Evolutionary conservation across 2,329 filamentous ascomycete species (phyloP), one percentile per base, ranked within the genome.

Genomic region (Lecanicillium sp.): DNA sequence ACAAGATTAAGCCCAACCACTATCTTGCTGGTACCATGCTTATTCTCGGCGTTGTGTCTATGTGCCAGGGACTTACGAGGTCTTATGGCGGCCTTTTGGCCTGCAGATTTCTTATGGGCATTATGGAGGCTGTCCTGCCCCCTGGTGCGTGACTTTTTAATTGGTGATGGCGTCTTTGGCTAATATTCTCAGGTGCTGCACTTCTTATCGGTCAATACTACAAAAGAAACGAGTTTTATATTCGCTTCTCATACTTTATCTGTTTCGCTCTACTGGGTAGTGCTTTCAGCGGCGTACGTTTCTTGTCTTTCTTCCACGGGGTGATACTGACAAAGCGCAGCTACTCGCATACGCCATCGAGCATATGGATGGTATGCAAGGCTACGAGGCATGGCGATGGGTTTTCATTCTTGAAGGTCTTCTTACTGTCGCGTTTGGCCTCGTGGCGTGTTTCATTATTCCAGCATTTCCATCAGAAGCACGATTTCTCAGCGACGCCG

Each of bases 391-490:
- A 0, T 78, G 74, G 75, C 68, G 73, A 51, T 76, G 76, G 59
- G 81, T 82, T 54, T 81, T 81, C 65, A 81, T 81, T 64, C 79
- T 82, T 50, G 78, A 81, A 55, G 78, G 78, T 1, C 58, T 79
- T 29, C 55, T 79, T 51, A 81, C 78, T 10, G 59, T 73, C 19
- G 48, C 75, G 30, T 56, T 74, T 15, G 76, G 73, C 0, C 32
- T 69, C 1, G 49, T 63, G 1, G 73, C 76, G 1, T 75, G 75
- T 1, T 64, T 75, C 40, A 62, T 77, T 51, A 72, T 81, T 64
- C 75, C 76, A 1, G 69, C 67, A 4, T 68, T 59, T 12, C 77
- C 77, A 1, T 57, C 60, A 11, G 66, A 69, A 0, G 74, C 73
- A 21, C 70, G 63, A 44, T 75, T 74, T 53, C 59, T 81, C 38